These are phyloP conservation scores for Stephanodiscus minutulus DNA, from an alignment of 108 stramenopile species.

Conservation along the genomic window DNA sequence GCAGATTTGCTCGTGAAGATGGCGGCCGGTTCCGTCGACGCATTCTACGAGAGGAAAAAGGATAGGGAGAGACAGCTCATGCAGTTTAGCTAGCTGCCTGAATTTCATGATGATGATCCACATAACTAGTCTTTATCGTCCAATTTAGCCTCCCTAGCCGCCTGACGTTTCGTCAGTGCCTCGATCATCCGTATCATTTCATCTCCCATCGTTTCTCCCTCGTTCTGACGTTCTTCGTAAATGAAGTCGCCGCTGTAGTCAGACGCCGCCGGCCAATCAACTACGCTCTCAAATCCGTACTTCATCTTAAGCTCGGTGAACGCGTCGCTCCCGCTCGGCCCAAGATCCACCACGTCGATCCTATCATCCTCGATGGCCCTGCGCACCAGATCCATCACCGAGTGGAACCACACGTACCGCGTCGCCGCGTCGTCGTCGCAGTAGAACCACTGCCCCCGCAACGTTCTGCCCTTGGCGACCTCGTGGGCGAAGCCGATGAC, in stretches of 20 bases:
- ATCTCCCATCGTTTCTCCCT: conserved; percentile 29
- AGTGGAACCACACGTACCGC: conserved; percentile 81
- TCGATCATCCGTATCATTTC: conserved; percentile 37
- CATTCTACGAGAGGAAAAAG: conserved; percentile 1
- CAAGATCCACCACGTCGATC: conserved; percentile 71
- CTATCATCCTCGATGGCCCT: conserved; percentile 64
- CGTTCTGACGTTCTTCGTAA: conserved; percentile 53
- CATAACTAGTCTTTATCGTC: conserved; percentile 14
- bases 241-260: conserved; percentile 63
- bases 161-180: conserved; percentile 26
- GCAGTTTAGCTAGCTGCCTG: conserved; percentile 24
- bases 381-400: conserved; percentile 61
- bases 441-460: conserved; percentile 83
- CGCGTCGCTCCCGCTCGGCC: conserved; percentile 73
- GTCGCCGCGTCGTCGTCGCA: conserved; percentile 71
- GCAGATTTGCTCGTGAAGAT: conserved; percentile 66
- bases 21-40: conserved; percentile 12
- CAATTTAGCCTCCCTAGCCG: conserved; percentile 11
- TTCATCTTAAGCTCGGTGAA: conserved; percentile 68
- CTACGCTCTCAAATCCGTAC: conserved; percentile 67
- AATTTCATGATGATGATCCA: not conserved
- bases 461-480: conserved; percentile 65
- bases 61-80: conserved; percentile 7
- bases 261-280: conserved; percentile 72
- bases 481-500: conserved; percentile 79